Conservation (phyloP, 768 basidiomycete genomes). For the Phlegmacium glaucopus region DNA sequence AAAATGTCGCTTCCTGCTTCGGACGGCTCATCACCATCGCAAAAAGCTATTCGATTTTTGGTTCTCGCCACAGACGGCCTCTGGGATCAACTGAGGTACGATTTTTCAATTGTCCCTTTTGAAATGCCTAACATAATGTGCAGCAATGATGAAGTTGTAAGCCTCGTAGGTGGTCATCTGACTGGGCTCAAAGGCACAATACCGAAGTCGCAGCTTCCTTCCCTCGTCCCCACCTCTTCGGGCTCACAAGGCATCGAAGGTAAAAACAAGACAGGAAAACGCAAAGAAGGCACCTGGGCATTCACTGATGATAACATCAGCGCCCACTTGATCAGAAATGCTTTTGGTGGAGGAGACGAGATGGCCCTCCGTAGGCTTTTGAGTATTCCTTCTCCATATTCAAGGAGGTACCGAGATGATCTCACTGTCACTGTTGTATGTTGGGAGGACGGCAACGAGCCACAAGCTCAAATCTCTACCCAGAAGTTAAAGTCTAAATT, state of each 20-base stretch:
- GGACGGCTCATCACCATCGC: slow-evolving; percentile 17
- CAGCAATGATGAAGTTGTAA: slow-evolving; percentile 83
- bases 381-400: slow-evolving; percentile 81
- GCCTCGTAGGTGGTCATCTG: slow-evolving; percentile 81
- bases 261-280: slow-evolving; percentile 44
- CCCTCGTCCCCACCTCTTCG: slow-evolving; percentile 51
- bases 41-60: slow-evolving; percentile 61
- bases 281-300: slow-evolving; percentile 55
- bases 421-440: slow-evolving; percentile 81
- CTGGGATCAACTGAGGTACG: slow-evolving; percentile 63
- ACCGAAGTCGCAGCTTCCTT: slow-evolving; percentile 52
- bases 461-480: slow-evolving; percentile 30
- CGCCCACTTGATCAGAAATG: slow-evolving; percentile 85
- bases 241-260: slow-evolving; percentile 62
- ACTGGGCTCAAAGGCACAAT: slow-evolving; percentile 65
- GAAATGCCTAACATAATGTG: slow-evolving; percentile 2
- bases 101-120: not conserved
- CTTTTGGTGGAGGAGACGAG: slow-evolving; percentile 83
- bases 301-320: slow-evolving; percentile 79
- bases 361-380: slow-evolving; percentile 52
- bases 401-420: slow-evolving; percentile 80
- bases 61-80: slow-evolving; percentile 89
- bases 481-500: slow-evolving; percentile 52
- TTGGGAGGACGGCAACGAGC: slow-evolving; percentile 72
- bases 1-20: slow-evolving; percentile 54